phyloP scores from a whole-genome alignment of 73 alveolate species.

The Tetrahymena malaccensis region DNA sequence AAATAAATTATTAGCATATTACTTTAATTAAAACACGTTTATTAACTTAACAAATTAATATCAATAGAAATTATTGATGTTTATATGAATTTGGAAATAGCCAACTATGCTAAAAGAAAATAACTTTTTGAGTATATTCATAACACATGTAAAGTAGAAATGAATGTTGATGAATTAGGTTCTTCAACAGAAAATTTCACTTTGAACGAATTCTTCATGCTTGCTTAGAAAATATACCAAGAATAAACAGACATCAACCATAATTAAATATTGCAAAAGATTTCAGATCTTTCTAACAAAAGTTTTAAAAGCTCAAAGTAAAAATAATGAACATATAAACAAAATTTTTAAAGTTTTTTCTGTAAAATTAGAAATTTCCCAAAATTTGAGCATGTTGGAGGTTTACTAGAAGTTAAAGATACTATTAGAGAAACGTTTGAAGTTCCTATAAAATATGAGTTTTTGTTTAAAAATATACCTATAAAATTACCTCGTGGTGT shows the following conservation, averaged over 20 bases:
- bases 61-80: background rate
- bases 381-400: slow-evolving; percentile 56
- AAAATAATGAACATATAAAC: background rate
- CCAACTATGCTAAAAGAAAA: background rate
- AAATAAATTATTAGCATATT: too few species aligned
- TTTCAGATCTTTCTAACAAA: background rate
- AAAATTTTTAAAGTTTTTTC: background rate
- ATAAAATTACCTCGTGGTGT: slow-evolving; percentile 54
- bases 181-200: background rate
- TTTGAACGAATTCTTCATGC: background rate
- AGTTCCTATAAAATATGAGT: slow-evolving; percentile 41
- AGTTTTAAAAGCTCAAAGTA: background rate
- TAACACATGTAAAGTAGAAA: background rate
- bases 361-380: slow-evolving; percentile 5
- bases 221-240: background rate
- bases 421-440: slow-evolving; percentile 57
- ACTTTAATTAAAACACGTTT: too few species aligned
- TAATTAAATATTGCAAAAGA: background rate
- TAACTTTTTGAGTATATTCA: background rate
- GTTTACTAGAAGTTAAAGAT: slow-evolving; percentile 46
- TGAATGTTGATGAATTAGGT: background rate
- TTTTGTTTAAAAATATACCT: slow-evolving; percentile 46
- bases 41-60: background rate
- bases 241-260: background rate
- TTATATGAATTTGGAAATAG: background rate